Evolutionary conservation across 306 rosid species (phyloP).

Genomic region (Pterocarpus santalinus): DNA sequence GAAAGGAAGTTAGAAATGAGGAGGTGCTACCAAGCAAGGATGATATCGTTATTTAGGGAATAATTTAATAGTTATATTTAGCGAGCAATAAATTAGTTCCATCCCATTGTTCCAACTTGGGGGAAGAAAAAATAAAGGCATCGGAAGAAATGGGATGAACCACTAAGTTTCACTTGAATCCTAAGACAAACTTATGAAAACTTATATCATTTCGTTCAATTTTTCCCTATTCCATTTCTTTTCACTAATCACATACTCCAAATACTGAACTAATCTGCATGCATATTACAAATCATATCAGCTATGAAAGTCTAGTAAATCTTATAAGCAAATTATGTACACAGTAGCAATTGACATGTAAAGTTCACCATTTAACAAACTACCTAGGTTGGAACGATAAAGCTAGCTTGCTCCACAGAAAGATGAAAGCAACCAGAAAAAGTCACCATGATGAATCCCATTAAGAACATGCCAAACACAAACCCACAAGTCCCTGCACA

Average conservation of each 20-base stretch:
- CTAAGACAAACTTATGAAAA: no score
- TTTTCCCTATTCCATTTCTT: neutral
- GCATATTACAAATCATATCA: conserved; percentile 13
- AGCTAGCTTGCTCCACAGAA: conserved; percentile 31
- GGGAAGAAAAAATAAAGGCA: no score
- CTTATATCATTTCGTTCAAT: no score
- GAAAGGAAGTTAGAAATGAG: no score
- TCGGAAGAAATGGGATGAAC: no score
- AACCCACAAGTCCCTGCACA: conserved; percentile 58
- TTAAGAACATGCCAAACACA: conserved; percentile 57
- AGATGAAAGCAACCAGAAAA: conserved; percentile 48
- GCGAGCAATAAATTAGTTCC: no score
- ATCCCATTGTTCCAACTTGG: no score
- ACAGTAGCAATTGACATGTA: neutral
- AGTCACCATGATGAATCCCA: conserved; percentile 48
- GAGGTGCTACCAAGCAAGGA: no score
- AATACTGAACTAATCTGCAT: conserved; percentile 15
- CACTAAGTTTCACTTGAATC: no score
- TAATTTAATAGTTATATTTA: no score
- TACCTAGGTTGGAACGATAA: conserved; percentile 57
- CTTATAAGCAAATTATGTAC: neutral
- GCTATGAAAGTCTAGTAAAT: neutral
- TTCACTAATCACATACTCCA: neutral
- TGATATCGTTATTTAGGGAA: no score
- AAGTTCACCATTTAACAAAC: neutral